Evolutionary conservation across 176 grass and related monocot species (phyloP), one percentile per base, ranked within the genome.

Genomic region (Pharus latifolius): DNA sequence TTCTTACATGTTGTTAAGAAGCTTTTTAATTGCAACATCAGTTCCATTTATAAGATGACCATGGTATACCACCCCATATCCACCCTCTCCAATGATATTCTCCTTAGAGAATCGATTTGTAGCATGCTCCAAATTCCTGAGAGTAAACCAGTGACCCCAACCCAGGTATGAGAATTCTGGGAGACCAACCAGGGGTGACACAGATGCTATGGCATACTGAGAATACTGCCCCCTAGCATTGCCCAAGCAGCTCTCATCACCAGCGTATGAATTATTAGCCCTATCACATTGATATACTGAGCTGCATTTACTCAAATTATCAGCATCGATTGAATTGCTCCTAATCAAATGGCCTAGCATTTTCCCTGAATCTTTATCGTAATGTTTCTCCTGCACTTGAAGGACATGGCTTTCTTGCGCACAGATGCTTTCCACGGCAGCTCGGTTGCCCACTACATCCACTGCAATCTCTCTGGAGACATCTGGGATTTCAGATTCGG

Each of bases 121-220:
- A 22, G 83, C 79, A 50, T 86, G 69, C 75, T 91, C 88, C 70
- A 91, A 63, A 56, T 91, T 83, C 60, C 88, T 79, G 5, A 86
- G 75, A 60, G 88, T 91, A 71, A 91, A 91, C 88, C 88, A 91
- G 38, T 91, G 88, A 46, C 88, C 88, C 88, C 88, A 91, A 31
- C 88, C 88, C 2, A 91, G 70, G 61, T 91, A 83, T n/a, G 88
- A 91, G 59, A 85, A 83, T 56, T 91, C 88, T 1, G 88, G 88
- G 40, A 91, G 77, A 45, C 88, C 88, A 29, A 86, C 79, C 63
- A 91, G 61, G 27, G 88, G 88, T 53, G 88, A 91, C 43, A 83
- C 83, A 13, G 88, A 73, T 29, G 84, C 80, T 69, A 80, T 43
- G 22, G 69, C 79, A 80, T 83, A 69, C 44, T 74, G 67, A 40